A percentile compares a stretch with the other conserved stretches of the same genome.
phyloP scores from a whole-genome alignment of 768 basidiomycete genomes.

The Pulveroboletus sp. region DNA sequence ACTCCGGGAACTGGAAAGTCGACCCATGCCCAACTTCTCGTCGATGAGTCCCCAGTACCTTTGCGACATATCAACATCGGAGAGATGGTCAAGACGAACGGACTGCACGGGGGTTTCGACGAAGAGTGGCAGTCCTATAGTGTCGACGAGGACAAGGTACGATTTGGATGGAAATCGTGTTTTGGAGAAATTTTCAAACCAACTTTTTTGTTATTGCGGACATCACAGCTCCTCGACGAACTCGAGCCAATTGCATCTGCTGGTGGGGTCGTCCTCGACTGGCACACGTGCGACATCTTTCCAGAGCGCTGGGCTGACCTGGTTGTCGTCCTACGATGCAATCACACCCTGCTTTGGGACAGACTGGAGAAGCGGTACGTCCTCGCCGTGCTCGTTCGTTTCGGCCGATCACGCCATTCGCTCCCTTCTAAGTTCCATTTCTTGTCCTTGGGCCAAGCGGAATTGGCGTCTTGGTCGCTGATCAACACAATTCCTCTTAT shows the following conservation, averaged over 20 bases:
- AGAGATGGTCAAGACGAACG: conserved; percentile 80
- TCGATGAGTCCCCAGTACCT: conserved; percentile 62
- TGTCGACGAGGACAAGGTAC: conserved; percentile 94
- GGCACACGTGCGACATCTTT: conserved; percentile 91
- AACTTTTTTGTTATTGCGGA: too few relatives aligned
- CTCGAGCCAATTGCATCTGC: conserved; percentile 64
- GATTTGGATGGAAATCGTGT: conserved; percentile 10
- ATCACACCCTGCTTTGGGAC: conserved; percentile 85
- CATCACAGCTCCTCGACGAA: conserved; percentile 74
- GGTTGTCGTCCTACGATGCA: conserved; percentile 86
- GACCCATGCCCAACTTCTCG: conserved; percentile 84
- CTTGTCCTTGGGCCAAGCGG: background rate
- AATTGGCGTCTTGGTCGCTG: background rate
- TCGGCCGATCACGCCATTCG: background rate
- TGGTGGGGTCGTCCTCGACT: conserved; percentile 86
- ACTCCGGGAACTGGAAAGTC: conserved; percentile 97
- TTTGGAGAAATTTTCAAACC: too few relatives aligned
- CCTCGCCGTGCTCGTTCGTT: too few relatives aligned
- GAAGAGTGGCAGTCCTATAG: conserved; percentile 94
- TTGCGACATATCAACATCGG: conserved; percentile 86
- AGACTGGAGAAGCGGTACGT: conserved; percentile 82
- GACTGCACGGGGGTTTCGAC: conserved; percentile 80
- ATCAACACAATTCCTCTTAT: background rate
- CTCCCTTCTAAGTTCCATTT: background rate
- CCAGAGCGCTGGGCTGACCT: conserved; percentile 97